Evolutionary conservation across 2,329 filamentous ascomycete genomes (phyloP).

Genomic region (Paraphaeosphaeria minitans): DNA sequence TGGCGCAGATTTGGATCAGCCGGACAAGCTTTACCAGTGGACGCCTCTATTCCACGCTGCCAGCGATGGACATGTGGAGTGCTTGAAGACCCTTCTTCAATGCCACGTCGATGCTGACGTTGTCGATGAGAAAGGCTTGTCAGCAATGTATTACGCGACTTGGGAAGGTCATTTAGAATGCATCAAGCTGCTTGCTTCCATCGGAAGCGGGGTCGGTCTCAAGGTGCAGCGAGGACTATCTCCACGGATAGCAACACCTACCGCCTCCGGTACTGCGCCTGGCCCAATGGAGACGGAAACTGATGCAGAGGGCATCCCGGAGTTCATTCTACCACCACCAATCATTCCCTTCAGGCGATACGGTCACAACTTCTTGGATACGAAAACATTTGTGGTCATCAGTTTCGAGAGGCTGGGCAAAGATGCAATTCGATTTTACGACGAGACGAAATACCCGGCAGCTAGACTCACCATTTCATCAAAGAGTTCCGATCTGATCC

Average conservation of each 20-base stretch:
- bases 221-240: conserved; percentile 41
- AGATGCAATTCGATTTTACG: conserved; percentile 90
- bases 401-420: conserved; percentile 77
- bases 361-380: conserved; percentile 97
- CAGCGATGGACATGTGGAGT: conserved; percentile 91
- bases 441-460: conserved; percentile 94
- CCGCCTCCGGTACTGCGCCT: conserved; percentile 44
- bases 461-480: conserved; percentile 95
- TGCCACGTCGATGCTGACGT: conserved; percentile 79
- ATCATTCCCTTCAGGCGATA: conserved; percentile 95
- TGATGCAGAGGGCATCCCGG: conserved; percentile 87
- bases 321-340: conserved; percentile 88
- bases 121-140: conserved; percentile 88
- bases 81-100: conserved; percentile 79
- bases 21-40: conserved; percentile 97
- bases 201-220: conserved; percentile 43
- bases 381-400: conserved; percentile 93
- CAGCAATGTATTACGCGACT: conserved; percentile 96
- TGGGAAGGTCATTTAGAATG: conserved; percentile 97
- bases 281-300: conserved; percentile 63
- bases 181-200: conserved; percentile 80
- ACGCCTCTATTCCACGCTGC: conserved; percentile 95
- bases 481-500: conserved; percentile 93
- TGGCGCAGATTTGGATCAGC: conserved; percentile 87
- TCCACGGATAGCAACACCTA: conserved; percentile 49